Percentiles rank a stretch among this genome's conserved stretches.
Evolutionary conservation across 2,329 filamentous ascomycete species (phyloP).

Genomic region (Diaporthe batatas): DNA sequence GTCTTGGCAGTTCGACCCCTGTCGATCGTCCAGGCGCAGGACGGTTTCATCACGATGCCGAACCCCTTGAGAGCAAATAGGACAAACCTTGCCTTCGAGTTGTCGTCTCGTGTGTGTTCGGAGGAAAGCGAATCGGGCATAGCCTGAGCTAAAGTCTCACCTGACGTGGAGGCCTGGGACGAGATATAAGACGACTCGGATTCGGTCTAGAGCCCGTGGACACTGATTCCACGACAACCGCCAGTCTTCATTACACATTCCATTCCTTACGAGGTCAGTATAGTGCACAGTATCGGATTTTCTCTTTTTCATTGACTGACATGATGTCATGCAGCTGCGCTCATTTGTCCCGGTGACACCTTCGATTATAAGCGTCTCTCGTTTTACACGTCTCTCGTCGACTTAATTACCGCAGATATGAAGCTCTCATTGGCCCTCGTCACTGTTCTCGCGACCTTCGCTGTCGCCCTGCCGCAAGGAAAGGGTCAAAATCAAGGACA

Average conservation of each 20-base stretch:
- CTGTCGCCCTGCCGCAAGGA: constrained; percentile 6
- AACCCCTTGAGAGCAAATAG: constrained; percentile 8
- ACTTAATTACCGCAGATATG: neutral
- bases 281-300: neutral
- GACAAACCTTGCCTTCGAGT: constrained; percentile 7
- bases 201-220: neutral
- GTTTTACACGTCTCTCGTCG: neutral
- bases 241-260: neutral
- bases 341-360: constrained; percentile 27
- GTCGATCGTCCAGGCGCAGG: constrained; percentile 16
- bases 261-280: constrained; percentile 29
- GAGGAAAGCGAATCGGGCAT: constrained; percentile 25
- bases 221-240: too few relatives aligned
- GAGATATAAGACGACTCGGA: constrained; percentile 28
- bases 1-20: constrained; percentile 25
- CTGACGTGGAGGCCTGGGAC: neutral
- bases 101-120: constrained; percentile 33
- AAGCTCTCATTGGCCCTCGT: constrained; percentile 32
- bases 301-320: neutral
- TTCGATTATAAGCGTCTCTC: neutral
- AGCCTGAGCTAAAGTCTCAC: neutral
- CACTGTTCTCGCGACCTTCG: constrained; percentile 32
- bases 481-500: constrained; percentile 3
- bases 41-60: constrained; percentile 28
- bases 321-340: constrained; percentile 16